Percentiles rank a stretch among this genome's conserved stretches.
Evolutionary conservation across 495 filamentous ascomycete species (phyloP).

Genomic region (Emericellopsis terricola): DNA sequence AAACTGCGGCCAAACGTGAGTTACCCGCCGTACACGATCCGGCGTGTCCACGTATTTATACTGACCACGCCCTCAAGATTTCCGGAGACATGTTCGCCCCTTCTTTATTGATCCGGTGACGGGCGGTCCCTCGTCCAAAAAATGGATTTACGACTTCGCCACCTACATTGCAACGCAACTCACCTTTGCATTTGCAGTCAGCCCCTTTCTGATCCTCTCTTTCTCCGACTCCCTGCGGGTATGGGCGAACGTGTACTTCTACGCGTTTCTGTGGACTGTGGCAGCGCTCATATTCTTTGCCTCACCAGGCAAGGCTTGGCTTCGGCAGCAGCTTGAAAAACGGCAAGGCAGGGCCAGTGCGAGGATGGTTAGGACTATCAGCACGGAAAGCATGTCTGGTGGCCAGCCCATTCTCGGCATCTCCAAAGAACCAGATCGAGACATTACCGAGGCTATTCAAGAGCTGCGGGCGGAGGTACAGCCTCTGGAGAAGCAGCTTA

Average conservation of each 20-base stretch:
- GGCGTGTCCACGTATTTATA: neutral
- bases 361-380: constrained; percentile 12
- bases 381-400: constrained; percentile 19
- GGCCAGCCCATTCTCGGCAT: constrained; percentile 55
- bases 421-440: constrained; percentile 53
- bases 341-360: constrained; percentile 24
- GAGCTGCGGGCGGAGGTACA: constrained; percentile 51
- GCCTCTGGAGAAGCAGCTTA: constrained; percentile 27
- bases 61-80: constrained; percentile 31
- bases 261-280: constrained; percentile 50
- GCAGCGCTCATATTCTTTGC: constrained; percentile 55
- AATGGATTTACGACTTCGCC: constrained; percentile 72
- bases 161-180: constrained; percentile 69
- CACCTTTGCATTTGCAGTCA: constrained; percentile 61
- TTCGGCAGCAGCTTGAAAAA: constrained; percentile 40
- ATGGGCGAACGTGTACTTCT: constrained; percentile 84
- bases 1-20: constrained; percentile 87
- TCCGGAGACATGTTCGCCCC: constrained; percentile 75
- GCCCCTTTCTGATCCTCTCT: constrained; percentile 68
- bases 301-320: constrained; percentile 49
- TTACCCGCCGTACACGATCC: too few species aligned
- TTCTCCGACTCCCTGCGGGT: constrained; percentile 46
- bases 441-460: constrained; percentile 60
- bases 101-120: constrained; percentile 68
- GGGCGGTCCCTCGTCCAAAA: constrained; percentile 46